Evolutionary conservation across 1,284 basidiomycete species (phyloP).

Genomic region (Cronartium quercuum): DNA sequence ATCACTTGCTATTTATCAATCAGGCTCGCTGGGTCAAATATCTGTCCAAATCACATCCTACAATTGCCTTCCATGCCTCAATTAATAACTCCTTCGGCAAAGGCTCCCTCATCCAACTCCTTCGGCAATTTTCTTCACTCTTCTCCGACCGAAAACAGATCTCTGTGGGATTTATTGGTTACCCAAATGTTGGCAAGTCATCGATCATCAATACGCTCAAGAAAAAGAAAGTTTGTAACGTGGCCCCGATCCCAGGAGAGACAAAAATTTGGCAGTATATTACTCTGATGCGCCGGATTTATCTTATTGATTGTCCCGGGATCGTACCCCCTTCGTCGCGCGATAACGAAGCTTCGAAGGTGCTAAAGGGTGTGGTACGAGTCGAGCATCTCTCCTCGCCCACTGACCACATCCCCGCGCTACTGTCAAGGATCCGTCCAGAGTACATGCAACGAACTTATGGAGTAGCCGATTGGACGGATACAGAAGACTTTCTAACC

Average conservation of each 20-base stretch:
- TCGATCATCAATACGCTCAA: constrained; percentile 98
- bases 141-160: constrained; percentile 99
- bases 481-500: constrained; percentile 71
- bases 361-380: constrained; percentile 93
- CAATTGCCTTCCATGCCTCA: constrained; percentile 96
- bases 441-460: constrained; percentile 90
- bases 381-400: constrained; percentile 92
- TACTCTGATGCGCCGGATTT: constrained; percentile 88
- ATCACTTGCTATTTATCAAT: constrained; percentile 29
- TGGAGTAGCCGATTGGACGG: constrained; percentile 55
- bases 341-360: constrained; percentile 85
- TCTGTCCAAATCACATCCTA: constrained; percentile 86
- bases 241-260: constrained; percentile 95
- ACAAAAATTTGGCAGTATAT: constrained; percentile 99
- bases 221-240: constrained; percentile 93
- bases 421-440: constrained; percentile 84
- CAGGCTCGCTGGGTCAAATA: constrained; percentile 96
- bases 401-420: constrained; percentile 81
- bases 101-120: constrained; percentile 91
- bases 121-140: constrained; percentile 92
- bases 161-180: constrained; percentile 94
- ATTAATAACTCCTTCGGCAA: constrained; percentile 99
- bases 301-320: constrained; percentile 98
- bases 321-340: constrained; percentile 88
- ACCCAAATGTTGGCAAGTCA: constrained; percentile 97